Conservation (phyloP, 306 rosid genomes). For the Trifolium repens region DNA sequence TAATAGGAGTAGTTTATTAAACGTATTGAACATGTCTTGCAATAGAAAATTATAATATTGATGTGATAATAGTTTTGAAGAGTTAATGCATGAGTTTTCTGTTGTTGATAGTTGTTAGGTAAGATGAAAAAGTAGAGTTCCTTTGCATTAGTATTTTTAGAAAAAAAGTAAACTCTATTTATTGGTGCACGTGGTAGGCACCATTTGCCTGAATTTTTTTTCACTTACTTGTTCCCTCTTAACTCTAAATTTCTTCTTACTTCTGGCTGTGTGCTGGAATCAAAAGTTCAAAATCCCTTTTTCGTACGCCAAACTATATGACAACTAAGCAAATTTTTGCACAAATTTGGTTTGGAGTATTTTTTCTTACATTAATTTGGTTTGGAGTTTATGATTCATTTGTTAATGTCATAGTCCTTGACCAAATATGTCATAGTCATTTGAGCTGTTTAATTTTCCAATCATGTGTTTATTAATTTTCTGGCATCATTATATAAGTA, state of each 20-base stretch:
- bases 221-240: background rate
- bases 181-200: slow-evolving; percentile 35
- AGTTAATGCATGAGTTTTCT: slow-evolving; percentile 39
- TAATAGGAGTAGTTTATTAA: background rate
- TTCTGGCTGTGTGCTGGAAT: slow-evolving; percentile 15
- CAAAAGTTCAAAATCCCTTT: background rate
- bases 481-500: background rate
- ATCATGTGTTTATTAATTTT: slow-evolving; percentile 19
- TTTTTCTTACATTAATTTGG: too few species aligned
- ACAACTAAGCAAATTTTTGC: slow-evolving; percentile 20
- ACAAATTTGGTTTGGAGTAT: background rate
- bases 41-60: background rate
- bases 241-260: background rate
- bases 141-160: slow-evolving; percentile 9
- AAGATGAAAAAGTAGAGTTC: slow-evolving; percentile 23
- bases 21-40: background rate
- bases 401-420: background rate
- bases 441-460: slow-evolving; percentile 16
- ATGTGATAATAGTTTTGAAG: background rate
- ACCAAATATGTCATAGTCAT: slow-evolving; percentile 24
- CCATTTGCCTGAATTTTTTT: slow-evolving; percentile 31
- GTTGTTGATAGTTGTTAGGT: slow-evolving; percentile 29
- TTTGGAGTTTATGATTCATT: background rate
- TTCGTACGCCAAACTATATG: slow-evolving; percentile 1
- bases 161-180: background rate